A percentile compares a stretch with the other conserved stretches of the same genome.
Evolutionary conservation across 1,284 basidiomycete species (phyloP).

Genomic region (Sutorius eximius): DNA sequence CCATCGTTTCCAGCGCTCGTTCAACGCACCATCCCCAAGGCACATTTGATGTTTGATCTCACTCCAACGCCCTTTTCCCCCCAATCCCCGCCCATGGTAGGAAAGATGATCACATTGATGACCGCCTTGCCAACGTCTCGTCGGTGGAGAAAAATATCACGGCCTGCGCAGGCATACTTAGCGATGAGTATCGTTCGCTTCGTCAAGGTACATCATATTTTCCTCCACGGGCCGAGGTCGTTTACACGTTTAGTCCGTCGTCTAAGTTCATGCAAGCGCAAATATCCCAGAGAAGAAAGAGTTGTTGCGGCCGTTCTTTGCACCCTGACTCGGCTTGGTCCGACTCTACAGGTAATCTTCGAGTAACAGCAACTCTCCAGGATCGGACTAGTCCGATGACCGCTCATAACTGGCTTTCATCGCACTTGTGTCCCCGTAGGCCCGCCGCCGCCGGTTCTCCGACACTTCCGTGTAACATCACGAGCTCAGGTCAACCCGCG

Average conservation of each 20-base stretch:
- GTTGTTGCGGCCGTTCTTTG: not conserved
- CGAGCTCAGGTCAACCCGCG: not conserved
- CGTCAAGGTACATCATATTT: not conserved
- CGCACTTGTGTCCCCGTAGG: not conserved
- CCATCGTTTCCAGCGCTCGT: conserved; percentile 5
- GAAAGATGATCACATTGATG: not conserved
- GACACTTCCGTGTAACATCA: not conserved
- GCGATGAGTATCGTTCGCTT: not conserved
- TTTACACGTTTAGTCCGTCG: not conserved
- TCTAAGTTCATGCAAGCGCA: not conserved
- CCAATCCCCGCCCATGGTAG: not conserved
- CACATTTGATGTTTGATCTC: not conserved
- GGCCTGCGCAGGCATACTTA: not conserved
- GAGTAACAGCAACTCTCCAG: not conserved
- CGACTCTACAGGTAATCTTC: not conserved
- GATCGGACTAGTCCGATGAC: not conserved
- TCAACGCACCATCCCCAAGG: not conserved
- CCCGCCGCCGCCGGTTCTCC: not conserved
- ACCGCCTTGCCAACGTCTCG: not conserved
- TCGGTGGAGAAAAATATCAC: too few relatives aligned
- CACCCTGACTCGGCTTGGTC: too few relatives aligned
- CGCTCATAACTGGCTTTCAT: not conserved
- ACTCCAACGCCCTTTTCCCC: not conserved
- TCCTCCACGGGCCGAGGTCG: not conserved
- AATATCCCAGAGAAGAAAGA: not conserved